Evolutionary conservation across 2,329 filamentous ascomycete genomes (phyloP).

Genomic region (Neofusicoccum cordaticola): DNA sequence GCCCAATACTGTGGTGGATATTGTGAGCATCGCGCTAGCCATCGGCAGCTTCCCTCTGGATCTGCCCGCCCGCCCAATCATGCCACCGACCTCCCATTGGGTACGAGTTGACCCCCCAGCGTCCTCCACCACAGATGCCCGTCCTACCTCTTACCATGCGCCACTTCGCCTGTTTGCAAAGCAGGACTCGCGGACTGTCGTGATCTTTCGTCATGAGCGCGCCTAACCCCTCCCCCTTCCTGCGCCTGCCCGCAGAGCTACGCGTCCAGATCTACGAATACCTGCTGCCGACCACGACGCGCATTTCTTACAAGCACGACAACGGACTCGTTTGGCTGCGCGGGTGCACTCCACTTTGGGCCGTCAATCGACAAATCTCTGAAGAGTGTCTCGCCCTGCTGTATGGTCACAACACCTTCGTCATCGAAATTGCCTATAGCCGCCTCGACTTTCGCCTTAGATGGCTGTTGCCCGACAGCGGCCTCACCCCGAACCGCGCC

Average conservation of each 20-base stretch:
- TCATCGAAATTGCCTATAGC: slow-evolving; percentile 44
- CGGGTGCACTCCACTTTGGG: slow-evolving; percentile 40
- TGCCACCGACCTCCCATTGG: background rate
- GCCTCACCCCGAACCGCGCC: slow-evolving; percentile 40
- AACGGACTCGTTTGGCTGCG: slow-evolving; percentile 43
- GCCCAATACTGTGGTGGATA: too few species aligned
- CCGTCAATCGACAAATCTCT: slow-evolving; percentile 41
- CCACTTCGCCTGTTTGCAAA: background rate
- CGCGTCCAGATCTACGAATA: slow-evolving; percentile 42
- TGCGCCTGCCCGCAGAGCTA: slow-evolving; percentile 44
- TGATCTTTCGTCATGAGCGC: background rate
- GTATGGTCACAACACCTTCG: slow-evolving; percentile 48
- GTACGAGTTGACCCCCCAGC: background rate
- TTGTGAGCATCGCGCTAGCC: too few species aligned
- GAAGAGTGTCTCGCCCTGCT: slow-evolving; percentile 45
- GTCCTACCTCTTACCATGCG: background rate
- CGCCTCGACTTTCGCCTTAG: slow-evolving; percentile 44
- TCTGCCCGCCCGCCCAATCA: background rate
- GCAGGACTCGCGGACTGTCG: slow-evolving; percentile 20
- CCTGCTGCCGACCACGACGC: slow-evolving; percentile 42
- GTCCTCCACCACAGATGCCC: background rate
- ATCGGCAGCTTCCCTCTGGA: too few species aligned
- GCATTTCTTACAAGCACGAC: slow-evolving; percentile 19
- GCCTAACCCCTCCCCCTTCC: slow-evolving; percentile 27
- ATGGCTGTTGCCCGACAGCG: slow-evolving; percentile 41